phyloP scores from a whole-genome alignment of 2,329 filamentous ascomycete genomes.

The Penicillium concentricum region DNA sequence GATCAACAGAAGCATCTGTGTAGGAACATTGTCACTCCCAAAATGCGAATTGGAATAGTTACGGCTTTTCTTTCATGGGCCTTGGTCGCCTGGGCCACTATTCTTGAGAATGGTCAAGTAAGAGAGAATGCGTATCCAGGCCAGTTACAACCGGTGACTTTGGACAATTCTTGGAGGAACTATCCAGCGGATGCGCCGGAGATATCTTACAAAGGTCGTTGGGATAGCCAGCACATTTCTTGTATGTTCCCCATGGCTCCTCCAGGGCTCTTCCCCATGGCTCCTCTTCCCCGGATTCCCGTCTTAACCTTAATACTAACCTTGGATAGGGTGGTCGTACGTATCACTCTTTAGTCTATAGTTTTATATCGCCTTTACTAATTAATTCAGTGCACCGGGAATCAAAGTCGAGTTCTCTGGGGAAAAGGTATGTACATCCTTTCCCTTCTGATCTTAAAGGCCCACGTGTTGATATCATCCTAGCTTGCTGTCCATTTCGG shows the following conservation, averaged over 20 bases:
- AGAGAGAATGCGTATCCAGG: slow-evolving; percentile 41
- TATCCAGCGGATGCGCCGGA: slow-evolving; percentile 55
- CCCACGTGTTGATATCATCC: slow-evolving; percentile 1
- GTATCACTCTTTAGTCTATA: slow-evolving; percentile 24
- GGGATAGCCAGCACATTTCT: slow-evolving; percentile 60
- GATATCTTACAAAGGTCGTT: slow-evolving; percentile 62
- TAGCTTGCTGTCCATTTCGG: slow-evolving; percentile 55
- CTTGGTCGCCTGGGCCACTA: slow-evolving; percentile 33
- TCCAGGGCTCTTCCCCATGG: too few species aligned
- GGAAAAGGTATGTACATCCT: slow-evolving; percentile 43
- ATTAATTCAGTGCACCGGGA: slow-evolving; percentile 45
- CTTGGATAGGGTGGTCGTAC: slow-evolving; percentile 53
- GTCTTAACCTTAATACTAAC: slow-evolving; percentile 11
- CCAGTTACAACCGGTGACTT: slow-evolving; percentile 30
- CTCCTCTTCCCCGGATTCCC: neutral
- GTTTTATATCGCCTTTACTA: neutral
- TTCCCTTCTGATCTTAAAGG: neutral
- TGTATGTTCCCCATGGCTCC: slow-evolving; percentile 34
- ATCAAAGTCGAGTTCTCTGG: slow-evolving; percentile 58
- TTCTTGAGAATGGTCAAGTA: slow-evolving; percentile 46
- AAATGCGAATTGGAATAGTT: slow-evolving; percentile 17
- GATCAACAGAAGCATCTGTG: neutral
- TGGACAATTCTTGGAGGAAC: slow-evolving; percentile 44
- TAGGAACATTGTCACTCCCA: slow-evolving; percentile 4
- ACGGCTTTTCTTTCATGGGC: slow-evolving; percentile 14